Base-by-base conservation (phyloP, 345 rosid species). In the Erysimum cheiranthoides region DNA sequence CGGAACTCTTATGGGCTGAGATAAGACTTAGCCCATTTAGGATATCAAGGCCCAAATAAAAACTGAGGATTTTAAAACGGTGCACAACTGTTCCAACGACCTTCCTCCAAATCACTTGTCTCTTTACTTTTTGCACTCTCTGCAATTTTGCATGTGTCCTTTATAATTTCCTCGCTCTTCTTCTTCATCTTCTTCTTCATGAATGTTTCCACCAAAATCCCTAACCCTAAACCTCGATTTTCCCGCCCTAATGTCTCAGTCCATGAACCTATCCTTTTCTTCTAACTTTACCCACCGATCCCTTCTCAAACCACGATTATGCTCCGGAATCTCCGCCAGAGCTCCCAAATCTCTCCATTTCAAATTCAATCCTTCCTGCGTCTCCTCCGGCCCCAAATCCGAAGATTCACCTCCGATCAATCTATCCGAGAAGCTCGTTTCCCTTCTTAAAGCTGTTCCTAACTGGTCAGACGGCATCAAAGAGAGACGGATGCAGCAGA, bases 391-490 rank as follows among this genome's bases (percentile, higher is more conserved):
- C 18, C 84, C 78, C 4, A 38, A 72, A 21, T 66, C 68, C 45
- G 57, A 21, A 16, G 77, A 82, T 46, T 39, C 77, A 42, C 2
- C 49, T 35, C 45, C 50, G 25, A 50, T 57, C 5, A 7, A 65
- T 4, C 66, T 74, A 51, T 39, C 81, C 60, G 47, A 73, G 2
- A 62, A 81, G 28, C 78, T 94, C 18, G 21, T 77, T 59, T 87
- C 96, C 5, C 77, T 94, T 60, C 87, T 94, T 73, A 83, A 80
- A 4, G 89, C 81, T 32, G 76, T 94, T 43, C 97, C 97, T 5
- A 90, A 92, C 65, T 94, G 98, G 98, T 89, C 97, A 3, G 98
- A 94, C 79, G 36, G 75, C 6, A 73, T 89, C 39, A 78, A 94
- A 59, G 98, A 94, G 87, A 86, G 89, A 8, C 90, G 98, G 46